phyloP scores from a whole-genome alignment of 2,329 filamentous ascomycete genomes.

The Byssoonygena ceratinophila region DNA sequence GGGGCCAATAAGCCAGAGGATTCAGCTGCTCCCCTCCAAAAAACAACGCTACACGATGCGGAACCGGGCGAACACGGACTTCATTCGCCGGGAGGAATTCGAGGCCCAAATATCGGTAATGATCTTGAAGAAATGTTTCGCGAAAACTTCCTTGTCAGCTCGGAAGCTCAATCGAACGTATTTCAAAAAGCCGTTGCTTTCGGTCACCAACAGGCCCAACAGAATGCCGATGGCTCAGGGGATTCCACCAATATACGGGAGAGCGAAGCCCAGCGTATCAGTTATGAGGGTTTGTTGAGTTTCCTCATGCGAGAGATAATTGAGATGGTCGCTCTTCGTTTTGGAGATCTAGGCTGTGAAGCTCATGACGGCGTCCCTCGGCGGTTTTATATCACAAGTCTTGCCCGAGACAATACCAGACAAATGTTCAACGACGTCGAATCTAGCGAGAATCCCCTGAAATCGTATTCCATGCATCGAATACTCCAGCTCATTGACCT shows the following conservation, averaged over 20 bases:
- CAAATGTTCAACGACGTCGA: constrained; percentile 11
- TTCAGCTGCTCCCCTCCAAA: background rate
- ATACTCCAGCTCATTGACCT: constrained; percentile 13
- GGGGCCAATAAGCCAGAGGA: background rate
- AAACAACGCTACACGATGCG: background rate
- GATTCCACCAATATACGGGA: background rate
- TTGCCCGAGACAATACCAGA: constrained; percentile 8
- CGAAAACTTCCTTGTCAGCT: constrained; percentile 8
- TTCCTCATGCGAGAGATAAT: constrained; percentile 12
- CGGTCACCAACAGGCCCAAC: constrained; percentile 9
- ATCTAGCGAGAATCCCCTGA: constrained; percentile 9
- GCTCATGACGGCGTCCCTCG: constrained; percentile 9
- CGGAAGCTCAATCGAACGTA: constrained; percentile 4
- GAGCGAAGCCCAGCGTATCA: constrained; percentile 4
- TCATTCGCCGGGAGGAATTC: background rate
- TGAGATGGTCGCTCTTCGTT: constrained; percentile 13
- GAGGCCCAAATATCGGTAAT: constrained; percentile 10
- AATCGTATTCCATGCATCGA: constrained; percentile 12
- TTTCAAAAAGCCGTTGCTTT: constrained; percentile 10
- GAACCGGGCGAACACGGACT: background rate
- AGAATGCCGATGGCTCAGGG: background rate
- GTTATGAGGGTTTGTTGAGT: constrained; percentile 12
- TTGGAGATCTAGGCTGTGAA: constrained; percentile 11
- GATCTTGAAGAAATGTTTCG: constrained; percentile 11
- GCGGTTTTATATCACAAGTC: constrained; percentile 12